Evolutionary conservation across 148 eudicot species (phyloP), one percentile per base, ranked within the genome.

Genomic region (Limonium bicolor): DNA sequence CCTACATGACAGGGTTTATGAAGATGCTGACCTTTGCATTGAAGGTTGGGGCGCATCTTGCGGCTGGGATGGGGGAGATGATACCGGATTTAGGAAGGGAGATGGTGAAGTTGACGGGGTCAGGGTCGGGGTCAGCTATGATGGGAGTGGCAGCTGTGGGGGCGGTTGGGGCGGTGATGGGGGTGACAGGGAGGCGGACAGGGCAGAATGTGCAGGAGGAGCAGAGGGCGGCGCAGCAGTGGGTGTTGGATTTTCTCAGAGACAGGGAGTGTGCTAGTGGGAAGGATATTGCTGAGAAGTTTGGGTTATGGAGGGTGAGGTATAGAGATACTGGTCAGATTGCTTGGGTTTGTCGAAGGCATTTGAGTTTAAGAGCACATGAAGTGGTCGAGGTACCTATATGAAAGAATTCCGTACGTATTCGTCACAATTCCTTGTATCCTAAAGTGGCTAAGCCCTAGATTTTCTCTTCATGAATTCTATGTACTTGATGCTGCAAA

Each of bases 271-370:
- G 97, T 49, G 72, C 77, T 1, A 66, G 54, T 42, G 97, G 97
- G 40, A 74, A 63, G 70, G 95, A 90, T 40, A 80, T 90, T 31
- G 93, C 95, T 0, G 97, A 90, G 41, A 90, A 84, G 55, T 90
- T 90, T 58, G 95, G 97, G 27, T 50, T 90, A 33, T 90, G 95
- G 95, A 62, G 97, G 58, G 83, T 90, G 6, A 74, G 87, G 50
- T 90, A 90, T 46, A 59, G 70, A 58, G 95, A 77, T 49, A 73
- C 56, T 32, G 97, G 97, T 17, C 87, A 71, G 59, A 78, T 90
- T 62, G 93, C 95, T 15, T 90, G 97, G 97, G 54, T 90, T 33
- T 90, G 97, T 44, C 66, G 82, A 43, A 60, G 87, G 64, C 94
- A 84, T 56, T 46, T 77, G 64, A 58, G 71, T 63, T 45, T 83